Evolutionary conservation across 1,284 basidiomycete species (phyloP), one percentile per base, ranked within the genome.

Genomic region (Cryptococcus sp.): DNA sequence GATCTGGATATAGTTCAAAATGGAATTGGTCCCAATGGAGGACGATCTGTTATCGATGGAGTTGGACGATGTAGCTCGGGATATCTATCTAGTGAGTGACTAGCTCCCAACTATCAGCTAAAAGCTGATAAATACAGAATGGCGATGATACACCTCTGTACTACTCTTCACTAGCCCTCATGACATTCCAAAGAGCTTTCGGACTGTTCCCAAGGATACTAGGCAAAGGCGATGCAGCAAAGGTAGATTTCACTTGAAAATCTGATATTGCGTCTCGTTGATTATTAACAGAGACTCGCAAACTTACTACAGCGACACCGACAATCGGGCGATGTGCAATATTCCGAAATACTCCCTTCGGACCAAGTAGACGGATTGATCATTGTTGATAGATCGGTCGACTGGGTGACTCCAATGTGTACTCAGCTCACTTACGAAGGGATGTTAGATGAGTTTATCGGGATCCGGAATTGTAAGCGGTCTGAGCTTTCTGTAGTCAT

Each of bases 391-490:
- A 84, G 96, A 50, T 83, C 86, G 45, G 86, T 90, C n/a, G 96
- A 98, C 72, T 89, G 97, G 86, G 86, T 96, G 52, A 97, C 95
- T 0, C 93, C 95, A 1, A 81, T 98, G 53, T 85, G 95, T 47
- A 98, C 95, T 1, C 95, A 98, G 70, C 80, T 98, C 53, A 99
- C 96, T 0, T 99, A 98, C 68, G 88, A 97, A 72, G 96, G 96
- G 14, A 85, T 99, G 45, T 82, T 98, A n/a, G 95, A 98, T 68
- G 96, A 98, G 72, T 80, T 92, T 44, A 80, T 97, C 46, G 90
- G 90, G 1, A 87, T 98, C 60, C 87, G 83, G 74, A 91, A 96
- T 66, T 88, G 93, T 90, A 62, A 53, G 86, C 74, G 8, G 15
- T 55, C 47, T 23, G 53, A 41, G 10, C 38, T 41, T 10, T n/a